A percentile compares a stretch with the other conserved stretches of the same genome.
These are phyloP conservation scores for Lathyrus aphaca DNA, from an alignment of 306 rosid genomes.

Conservation along the genomic window DNA sequence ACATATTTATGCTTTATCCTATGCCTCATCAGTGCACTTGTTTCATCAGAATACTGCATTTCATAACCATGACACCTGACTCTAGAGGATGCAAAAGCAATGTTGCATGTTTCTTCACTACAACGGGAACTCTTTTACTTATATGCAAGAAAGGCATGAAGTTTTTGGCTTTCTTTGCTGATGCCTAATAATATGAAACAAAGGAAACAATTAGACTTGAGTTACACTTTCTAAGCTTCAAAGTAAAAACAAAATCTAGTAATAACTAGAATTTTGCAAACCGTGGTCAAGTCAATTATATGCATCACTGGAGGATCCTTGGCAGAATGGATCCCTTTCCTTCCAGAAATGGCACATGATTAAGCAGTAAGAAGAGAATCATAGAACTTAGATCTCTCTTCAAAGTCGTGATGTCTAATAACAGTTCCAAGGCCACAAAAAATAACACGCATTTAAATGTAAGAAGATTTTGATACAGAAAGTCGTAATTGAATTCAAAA, in stretches of 20 bases:
- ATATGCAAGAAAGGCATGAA: constrained; percentile 88
- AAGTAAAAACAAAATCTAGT: constrained; percentile 14
- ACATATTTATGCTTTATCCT: constrained; percentile 98
- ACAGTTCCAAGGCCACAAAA: constrained; percentile 94
- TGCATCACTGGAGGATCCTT: too few relatives aligned
- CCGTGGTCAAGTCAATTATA: too few relatives aligned
- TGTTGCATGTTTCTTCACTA: constrained; percentile 96
- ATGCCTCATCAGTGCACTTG: constrained; percentile 91
- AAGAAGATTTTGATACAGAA: too few relatives aligned
- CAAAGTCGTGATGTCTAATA: constrained; percentile 94
- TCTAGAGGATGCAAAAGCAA: constrained; percentile 90
- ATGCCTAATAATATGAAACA: constrained; percentile 61
- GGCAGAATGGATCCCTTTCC: too few relatives aligned
- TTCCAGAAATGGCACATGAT: constrained; percentile 70
- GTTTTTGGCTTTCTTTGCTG: constrained; percentile 85
- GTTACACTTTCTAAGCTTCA: constrained; percentile 11
- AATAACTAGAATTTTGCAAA: too few relatives aligned
- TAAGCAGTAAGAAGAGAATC: constrained; percentile 98
- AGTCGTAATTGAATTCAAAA: too few relatives aligned
- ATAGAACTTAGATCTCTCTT: constrained; percentile 88
- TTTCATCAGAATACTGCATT: constrained; percentile 89
- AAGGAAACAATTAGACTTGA: constrained; percentile 22
- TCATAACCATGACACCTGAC: constrained; percentile 96
- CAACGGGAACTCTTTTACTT: constrained; percentile 84
- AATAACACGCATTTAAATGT: too few relatives aligned